Evolutionary conservation across 2,329 filamentous ascomycete species (phyloP), one percentile per base, ranked within the genome.

Genomic region (Clonostachys rhizophaga): DNA sequence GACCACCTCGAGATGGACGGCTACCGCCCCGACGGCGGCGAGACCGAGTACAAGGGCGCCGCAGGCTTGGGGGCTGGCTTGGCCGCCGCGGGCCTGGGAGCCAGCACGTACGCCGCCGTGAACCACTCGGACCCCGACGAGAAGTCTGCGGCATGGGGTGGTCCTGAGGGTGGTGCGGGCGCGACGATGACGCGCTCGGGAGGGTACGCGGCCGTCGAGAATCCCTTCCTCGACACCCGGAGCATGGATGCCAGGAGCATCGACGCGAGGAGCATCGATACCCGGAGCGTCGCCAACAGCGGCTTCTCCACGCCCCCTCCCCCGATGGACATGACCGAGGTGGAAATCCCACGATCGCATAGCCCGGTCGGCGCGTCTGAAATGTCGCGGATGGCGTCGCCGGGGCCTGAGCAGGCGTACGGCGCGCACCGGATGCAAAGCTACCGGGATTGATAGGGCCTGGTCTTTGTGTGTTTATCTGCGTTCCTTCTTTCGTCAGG

Each of bases 1-100:
- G 64, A 68, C 33, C 66, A 74, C 12, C 75, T 76, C 64, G 64
- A 69, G 47, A 70, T 67, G 51, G 64, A 63, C 46, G 76, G 76
- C 40, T 57, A 75, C 52, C 60, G 78, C 58, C 72, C 75, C 1
- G 76, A 48, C 40, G 44, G 24, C 36, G 54, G 46, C 40, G 24
- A 30, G 24, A 42, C 46, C 30, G 47, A 48, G 35, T 44, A 51
- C 35, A 45, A 36, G 20, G 36, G 33, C 12, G 47, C 39, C 39
- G 36, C 24, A 3, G 24, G 24, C 2, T 9, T 30, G 24, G 24
- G 24, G 0, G 24, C 24, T 4, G 24, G 24, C 3, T 6, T 30
- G 24, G 24, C 24, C 24, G 24, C 24, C 9, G 24, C 24, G 3
- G 24, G 24, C 1, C 24, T 30, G 24, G 37, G 45, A 17, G 36